phyloP scores from a whole-genome alignment of 1,284 basidiomycete genomes.

The Sanguinoderma infundibulare region DNA sequence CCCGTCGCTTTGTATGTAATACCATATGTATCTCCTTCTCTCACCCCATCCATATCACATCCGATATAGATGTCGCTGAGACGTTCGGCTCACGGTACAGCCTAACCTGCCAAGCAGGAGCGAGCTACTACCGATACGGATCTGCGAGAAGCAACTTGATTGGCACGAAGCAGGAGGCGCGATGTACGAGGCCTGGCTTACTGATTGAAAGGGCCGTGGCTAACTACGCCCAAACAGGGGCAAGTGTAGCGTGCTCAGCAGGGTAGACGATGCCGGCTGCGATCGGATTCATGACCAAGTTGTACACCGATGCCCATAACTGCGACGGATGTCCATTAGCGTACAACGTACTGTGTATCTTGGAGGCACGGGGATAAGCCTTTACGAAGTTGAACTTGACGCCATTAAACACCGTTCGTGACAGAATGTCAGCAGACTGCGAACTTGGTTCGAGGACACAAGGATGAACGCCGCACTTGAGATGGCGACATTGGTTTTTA shows the following conservation, averaged over 20 bases:
- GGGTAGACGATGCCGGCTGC: conserved; percentile 82
- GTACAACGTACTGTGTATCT: conserved; percentile 29
- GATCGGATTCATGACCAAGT: conserved; percentile 67
- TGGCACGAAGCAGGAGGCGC: background rate
- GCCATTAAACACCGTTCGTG: conserved; percentile 64
- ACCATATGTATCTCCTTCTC: too few relatives aligned
- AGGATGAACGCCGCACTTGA: conserved; percentile 81
- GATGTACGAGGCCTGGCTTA: conserved; percentile 14
- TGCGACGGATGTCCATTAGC: conserved; percentile 4
- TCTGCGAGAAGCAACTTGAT: conserved; percentile 36
- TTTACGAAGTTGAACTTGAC: conserved; percentile 78
- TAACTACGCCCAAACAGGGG: conserved; percentile 81
- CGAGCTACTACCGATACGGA: conserved; percentile 70
- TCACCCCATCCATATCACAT: too few relatives aligned
- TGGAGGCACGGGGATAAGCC: conserved; percentile 15
- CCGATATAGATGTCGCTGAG: background rate
- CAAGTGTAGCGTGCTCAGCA: conserved; percentile 62
- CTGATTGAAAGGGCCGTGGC: conserved; percentile 82
- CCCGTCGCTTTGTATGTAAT: too few relatives aligned
- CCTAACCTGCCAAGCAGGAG: conserved; percentile 55
- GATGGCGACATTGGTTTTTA: conserved; percentile 75
- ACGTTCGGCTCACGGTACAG: conserved; percentile 39
- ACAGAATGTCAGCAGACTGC: conserved; percentile 64
- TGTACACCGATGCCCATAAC: conserved; percentile 74
- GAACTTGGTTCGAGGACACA: conserved; percentile 64